These are phyloP conservation scores for Dalechampia spathulata DNA, from an alignment of 441 rosid genomes.

Conservation along the genomic window DNA sequence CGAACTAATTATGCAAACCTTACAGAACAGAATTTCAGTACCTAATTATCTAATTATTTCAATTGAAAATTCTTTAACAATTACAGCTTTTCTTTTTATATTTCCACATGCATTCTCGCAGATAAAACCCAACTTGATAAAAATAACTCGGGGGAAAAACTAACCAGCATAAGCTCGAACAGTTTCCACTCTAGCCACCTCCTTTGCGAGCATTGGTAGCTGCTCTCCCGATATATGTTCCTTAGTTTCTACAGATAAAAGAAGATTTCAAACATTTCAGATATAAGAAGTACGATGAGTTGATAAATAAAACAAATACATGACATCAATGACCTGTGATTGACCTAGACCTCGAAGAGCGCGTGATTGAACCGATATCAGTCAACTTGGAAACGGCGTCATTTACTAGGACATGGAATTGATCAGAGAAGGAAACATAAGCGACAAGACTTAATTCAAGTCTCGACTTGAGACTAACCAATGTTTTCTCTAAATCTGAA, in stretches of 20 bases:
- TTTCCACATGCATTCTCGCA: too few species aligned
- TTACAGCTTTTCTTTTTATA: too few species aligned
- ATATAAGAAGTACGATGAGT: neutral
- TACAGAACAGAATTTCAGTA: too few species aligned
- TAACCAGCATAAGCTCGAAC: slow-evolving; percentile 79
- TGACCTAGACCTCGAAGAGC: slow-evolving; percentile 26
- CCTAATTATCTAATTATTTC: too few species aligned
- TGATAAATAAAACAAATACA: slow-evolving; percentile 14
- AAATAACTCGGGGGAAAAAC: slow-evolving; percentile 6
- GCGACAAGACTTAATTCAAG: slow-evolving; percentile 45
- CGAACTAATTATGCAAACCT: too few species aligned
- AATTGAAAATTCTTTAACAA: too few species aligned
- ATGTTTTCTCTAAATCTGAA: slow-evolving; percentile 44
- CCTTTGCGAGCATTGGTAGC: slow-evolving; percentile 72
- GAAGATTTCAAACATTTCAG: neutral
- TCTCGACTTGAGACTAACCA: slow-evolving; percentile 41
- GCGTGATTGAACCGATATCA: slow-evolving; percentile 41
- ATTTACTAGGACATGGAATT: slow-evolving; percentile 27
- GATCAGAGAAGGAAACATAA: slow-evolving; percentile 64
- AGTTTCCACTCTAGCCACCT: slow-evolving; percentile 81
- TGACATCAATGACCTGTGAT: slow-evolving; percentile 1
- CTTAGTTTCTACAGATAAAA: too few species aligned
- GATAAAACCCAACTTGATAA: too few species aligned
- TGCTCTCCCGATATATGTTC: slow-evolving; percentile 55
- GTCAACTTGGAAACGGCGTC: slow-evolving; percentile 42